phyloP scores from a whole-genome alignment of 768 basidiomycete species.

The Udeniomyces megalosporus region DNA sequence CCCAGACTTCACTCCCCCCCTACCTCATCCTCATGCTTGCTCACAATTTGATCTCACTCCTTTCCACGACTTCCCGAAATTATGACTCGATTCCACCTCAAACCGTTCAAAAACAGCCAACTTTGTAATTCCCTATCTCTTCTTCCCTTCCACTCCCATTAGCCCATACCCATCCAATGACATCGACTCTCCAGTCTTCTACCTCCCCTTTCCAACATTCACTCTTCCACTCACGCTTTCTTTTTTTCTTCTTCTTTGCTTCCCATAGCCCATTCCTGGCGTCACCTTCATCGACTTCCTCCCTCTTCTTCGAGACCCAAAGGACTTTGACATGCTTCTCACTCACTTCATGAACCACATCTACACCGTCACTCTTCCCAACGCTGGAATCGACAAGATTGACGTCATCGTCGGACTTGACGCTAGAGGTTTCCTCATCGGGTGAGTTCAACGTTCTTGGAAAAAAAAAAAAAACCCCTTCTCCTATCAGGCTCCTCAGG shows the following conservation, averaged over 20 bases:
- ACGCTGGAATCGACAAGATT: slow-evolving; percentile 40
- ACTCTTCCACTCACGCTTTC: neutral
- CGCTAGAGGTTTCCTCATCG: slow-evolving; percentile 87
- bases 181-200: too few species aligned
- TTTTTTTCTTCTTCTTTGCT: neutral
- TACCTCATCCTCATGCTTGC: too few species aligned
- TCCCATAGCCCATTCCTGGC: slow-evolving; percentile 40
- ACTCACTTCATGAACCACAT: slow-evolving; percentile 76
- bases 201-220: neutral
- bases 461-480: too few species aligned
- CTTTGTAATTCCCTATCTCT: neutral
- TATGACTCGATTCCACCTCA: neutral
- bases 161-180: too few species aligned
- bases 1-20: too few species aligned
- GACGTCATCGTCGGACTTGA: slow-evolving; percentile 92
- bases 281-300: slow-evolving; percentile 76
- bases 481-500: neutral
- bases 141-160: too few species aligned
- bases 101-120: neutral
- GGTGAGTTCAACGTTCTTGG: slow-evolving; percentile 27
- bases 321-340: slow-evolving; percentile 77
- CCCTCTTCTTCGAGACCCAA: slow-evolving; percentile 71
- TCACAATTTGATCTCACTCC: too few species aligned
- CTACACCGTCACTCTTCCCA: slow-evolving; percentile 51
- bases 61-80: too few species aligned